Conservation (phyloP, 2,329 filamentous ascomycete genomes). For the Penicillium glabrum region DNA sequence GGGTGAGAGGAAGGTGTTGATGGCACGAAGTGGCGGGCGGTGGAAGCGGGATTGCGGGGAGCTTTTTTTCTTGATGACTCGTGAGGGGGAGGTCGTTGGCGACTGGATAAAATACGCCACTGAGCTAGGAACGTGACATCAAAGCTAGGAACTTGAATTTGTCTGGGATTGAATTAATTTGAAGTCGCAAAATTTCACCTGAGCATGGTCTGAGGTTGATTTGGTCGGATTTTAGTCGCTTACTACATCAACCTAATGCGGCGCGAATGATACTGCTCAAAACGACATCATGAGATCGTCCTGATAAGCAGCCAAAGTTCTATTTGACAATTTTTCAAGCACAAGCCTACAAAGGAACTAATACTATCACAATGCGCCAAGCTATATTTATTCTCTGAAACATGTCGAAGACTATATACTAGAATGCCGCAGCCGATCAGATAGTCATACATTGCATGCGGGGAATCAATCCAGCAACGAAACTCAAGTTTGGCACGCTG, state of each 20-base stretch:
- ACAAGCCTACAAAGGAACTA: background rate
- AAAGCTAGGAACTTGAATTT: background rate
- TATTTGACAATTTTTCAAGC: background rate
- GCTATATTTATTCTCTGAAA: conserved; percentile 23
- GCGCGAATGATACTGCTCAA: background rate
- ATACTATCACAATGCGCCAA: conserved; percentile 3
- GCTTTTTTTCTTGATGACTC: conserved; percentile 7
- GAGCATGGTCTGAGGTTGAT: background rate
- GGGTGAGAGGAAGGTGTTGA: conserved; percentile 2
- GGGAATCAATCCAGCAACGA: conserved; percentile 18
- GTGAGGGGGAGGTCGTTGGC: background rate
- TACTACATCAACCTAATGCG: conserved; percentile 19
- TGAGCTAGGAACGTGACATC: background rate
- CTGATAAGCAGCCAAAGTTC: background rate
- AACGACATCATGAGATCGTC: background rate
- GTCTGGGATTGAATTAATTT: background rate
- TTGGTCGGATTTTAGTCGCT: background rate
- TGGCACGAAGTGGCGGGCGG: conserved; percentile 12
- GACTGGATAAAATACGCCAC: background rate
- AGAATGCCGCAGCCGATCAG: conserved; percentile 22
- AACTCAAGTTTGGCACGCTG: background rate
- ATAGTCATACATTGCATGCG: conserved; percentile 30
- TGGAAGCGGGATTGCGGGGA: conserved; percentile 22
- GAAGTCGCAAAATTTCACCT: background rate
- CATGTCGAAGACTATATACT: conserved; percentile 29